Evolutionary conservation across 164 flowering plant species (phyloP).

Genomic region (grape (Vitis vinifera)): DNA sequence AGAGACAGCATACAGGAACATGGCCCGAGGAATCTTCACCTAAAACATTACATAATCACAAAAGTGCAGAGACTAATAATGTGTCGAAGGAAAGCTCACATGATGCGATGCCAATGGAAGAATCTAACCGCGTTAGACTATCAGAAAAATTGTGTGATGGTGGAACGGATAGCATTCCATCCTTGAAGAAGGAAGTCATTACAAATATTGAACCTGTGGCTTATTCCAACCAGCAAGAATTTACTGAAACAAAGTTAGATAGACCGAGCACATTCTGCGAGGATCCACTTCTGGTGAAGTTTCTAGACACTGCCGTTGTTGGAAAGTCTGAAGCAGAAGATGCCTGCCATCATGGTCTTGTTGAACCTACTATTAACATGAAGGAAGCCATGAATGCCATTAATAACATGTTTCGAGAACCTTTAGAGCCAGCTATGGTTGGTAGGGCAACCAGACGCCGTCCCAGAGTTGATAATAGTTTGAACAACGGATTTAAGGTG

Average conservation of each 20-base stretch:
- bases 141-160: background rate
- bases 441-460: conserved; percentile 39
- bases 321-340: conserved; percentile 82
- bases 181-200: conserved; percentile 1
- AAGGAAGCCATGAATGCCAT: conserved; percentile 91
- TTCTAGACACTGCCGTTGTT: conserved; percentile 72
- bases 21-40: conserved; percentile 1
- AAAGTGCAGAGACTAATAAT: background rate
- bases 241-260: conserved; percentile 9
- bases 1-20: conserved; percentile 6
- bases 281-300: conserved; percentile 66
- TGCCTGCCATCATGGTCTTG: conserved; percentile 94
- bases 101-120: conserved; percentile 16
- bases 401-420: conserved; percentile 87
- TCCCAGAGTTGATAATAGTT: conserved; percentile 25
- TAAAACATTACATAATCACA: background rate
- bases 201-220: background rate
- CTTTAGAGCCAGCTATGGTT: conserved; percentile 54
- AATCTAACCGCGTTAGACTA: conserved; percentile 8
- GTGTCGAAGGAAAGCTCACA: conserved; percentile 10
- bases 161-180: background rate
- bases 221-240: conserved; percentile 12
- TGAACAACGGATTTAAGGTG: conserved; percentile 43
- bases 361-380: conserved; percentile 89
- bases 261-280: conserved; percentile 37